These are phyloP conservation scores for Lavandula angustifolia DNA, from an alignment of 257 asterid genomes.

Conservation along the genomic window DNA sequence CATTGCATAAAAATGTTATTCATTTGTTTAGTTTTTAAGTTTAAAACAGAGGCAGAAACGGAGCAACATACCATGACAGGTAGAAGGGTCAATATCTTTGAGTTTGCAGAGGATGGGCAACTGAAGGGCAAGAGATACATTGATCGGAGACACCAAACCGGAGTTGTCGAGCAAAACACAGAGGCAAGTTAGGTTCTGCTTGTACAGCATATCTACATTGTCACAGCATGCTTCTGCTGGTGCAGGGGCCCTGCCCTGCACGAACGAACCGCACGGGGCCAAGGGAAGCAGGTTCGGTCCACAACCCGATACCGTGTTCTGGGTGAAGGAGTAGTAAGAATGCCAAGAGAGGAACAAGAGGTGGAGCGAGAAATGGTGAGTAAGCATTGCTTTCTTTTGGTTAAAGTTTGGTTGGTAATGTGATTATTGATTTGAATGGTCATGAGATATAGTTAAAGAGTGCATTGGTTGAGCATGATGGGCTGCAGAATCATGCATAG, in stretches of 20 bases:
- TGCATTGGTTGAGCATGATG: slow-evolving; percentile 45
- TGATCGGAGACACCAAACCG: slow-evolving; percentile 45
- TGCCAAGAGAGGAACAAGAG: slow-evolving; percentile 22
- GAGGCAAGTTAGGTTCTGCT: slow-evolving; percentile 46
- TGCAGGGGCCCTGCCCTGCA: slow-evolving; percentile 48
- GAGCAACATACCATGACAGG: slow-evolving; percentile 48
- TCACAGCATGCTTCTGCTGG: slow-evolving; percentile 58
- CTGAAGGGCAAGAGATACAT: slow-evolving; percentile 60
- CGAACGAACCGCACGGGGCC: slow-evolving; percentile 62
- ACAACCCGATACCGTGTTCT: slow-evolving; percentile 43
- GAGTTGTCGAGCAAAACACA: slow-evolving; percentile 57
- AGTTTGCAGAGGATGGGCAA: slow-evolving; percentile 62
- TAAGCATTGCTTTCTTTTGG: slow-evolving; percentile 20
- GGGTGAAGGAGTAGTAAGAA: slow-evolving; percentile 31
- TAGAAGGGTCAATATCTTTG: slow-evolving; percentile 32
- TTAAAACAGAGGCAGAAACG: background rate
- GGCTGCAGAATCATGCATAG: slow-evolving; percentile 43
- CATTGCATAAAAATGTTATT: too few species aligned
- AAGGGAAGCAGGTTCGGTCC: slow-evolving; percentile 46
- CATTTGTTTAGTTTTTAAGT: background rate
- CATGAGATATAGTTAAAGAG: slow-evolving; percentile 29
- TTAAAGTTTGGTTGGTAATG: slow-evolving; percentile 20
- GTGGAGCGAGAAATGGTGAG: slow-evolving; percentile 15
- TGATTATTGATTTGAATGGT: background rate
- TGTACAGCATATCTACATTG: slow-evolving; percentile 46